Evolutionary conservation across 768 basidiomycete genomes (phyloP), one percentile per base, ranked within the genome.

Genomic region (Leccinellum rugosiceps): DNA sequence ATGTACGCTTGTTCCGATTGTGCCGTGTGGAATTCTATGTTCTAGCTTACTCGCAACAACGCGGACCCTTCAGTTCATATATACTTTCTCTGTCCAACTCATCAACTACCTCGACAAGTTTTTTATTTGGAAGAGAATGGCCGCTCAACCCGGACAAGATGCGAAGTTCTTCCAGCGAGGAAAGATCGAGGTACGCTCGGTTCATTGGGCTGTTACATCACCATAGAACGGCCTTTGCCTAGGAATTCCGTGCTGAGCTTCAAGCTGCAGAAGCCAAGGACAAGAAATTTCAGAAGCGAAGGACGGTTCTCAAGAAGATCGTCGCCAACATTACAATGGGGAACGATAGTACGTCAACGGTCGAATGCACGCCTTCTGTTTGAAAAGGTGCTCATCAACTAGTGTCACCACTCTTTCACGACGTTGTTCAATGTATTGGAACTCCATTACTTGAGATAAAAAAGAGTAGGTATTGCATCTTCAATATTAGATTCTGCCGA

Each of bases 251-350:
- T 54, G 83, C 88, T 61, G 94, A 98, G 71, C 82, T 97, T 45
- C 90, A 92, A 72, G 90, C 91, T 48, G 90, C 92, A 9, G 93
- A 94, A 71, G 80, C 88, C 61, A 97, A 97, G 76, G 97, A 99
- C 81, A 99, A 98, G 81, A 96, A 94, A 67, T 98, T 83, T 63
- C 77, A 85, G 64, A 95, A 95, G 75, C 84, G 94, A 66, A 98
- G 94, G 82, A 94, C 85, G 0, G 89, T 92, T 19, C 75, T 98
- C 65, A 98, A 99, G 83, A 96, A 95, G 79, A 89, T 98, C 58
- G 94, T 98, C 13, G 97, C 97, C 43, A 98, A 98, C 74, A 98
- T 98, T 73, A 99, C 97, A 4, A 98, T 99, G 95, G 97, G 97
- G 45, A 97, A 94, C 69, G 95, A 98, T 75, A 95, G 96, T 97